Conservation (phyloP, 306 rosid genomes). For the Prunus mume region DNA sequence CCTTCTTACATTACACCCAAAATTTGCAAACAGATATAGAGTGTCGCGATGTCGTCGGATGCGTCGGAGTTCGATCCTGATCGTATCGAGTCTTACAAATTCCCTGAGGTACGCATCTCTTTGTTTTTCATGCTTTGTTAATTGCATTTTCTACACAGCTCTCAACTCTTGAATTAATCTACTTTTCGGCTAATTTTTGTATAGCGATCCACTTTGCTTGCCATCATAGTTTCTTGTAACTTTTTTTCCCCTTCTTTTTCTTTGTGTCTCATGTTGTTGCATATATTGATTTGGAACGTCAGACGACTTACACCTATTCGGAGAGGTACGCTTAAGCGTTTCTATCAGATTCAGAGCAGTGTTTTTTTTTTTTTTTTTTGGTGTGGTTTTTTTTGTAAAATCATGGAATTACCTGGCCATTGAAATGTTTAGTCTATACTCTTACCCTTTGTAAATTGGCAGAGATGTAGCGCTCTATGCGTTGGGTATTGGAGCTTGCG, state of each 20-base stretch:
- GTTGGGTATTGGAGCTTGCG: constrained; percentile 81
- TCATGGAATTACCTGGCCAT: no score
- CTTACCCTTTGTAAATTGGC: not conserved
- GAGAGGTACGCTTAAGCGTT: constrained; percentile 48
- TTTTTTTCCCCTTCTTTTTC: constrained; percentile 4
- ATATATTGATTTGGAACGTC: constrained; percentile 19
- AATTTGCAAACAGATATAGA: not conserved
- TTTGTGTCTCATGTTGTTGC: constrained; percentile 6
- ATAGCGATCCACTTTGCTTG: not conserved
- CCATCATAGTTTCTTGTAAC: not conserved
- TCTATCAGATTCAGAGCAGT: not conserved
- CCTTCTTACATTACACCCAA: not conserved
- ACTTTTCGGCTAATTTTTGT: not conserved
- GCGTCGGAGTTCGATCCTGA: constrained; percentile 52
- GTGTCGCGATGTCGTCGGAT: constrained; percentile 30
- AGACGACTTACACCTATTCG: constrained; percentile 56
- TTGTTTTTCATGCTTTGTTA: not conserved
- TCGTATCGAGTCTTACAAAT: constrained; percentile 55
- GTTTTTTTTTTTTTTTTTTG: no score
- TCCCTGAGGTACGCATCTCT: constrained; percentile 52
- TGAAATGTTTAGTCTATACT: not conserved
- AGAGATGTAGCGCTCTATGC: constrained; percentile 91
- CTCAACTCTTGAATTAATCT: not conserved
- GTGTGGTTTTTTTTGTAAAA: no score
- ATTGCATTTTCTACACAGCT: not conserved